These are phyloP conservation scores for Daldinia sp. DNA, from an alignment of 2,329 filamentous ascomycete species.

Conservation along the genomic window DNA sequence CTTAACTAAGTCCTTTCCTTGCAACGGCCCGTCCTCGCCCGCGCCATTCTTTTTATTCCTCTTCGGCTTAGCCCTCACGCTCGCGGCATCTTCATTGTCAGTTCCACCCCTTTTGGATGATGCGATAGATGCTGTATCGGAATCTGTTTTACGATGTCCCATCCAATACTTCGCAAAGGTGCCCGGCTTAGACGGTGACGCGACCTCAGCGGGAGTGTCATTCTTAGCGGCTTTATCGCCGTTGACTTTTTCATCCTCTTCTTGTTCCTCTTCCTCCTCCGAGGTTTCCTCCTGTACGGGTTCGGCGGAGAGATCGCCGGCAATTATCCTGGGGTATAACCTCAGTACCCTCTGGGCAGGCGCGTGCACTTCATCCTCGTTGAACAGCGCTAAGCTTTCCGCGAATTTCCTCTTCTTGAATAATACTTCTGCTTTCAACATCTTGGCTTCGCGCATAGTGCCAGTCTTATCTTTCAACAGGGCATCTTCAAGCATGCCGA, in stretches of 20 bases:
- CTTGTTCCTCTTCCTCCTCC: conserved; percentile 52
- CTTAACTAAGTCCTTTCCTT: conserved; percentile 83
- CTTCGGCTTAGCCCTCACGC: conserved; percentile 54
- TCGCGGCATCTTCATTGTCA: conserved; percentile 61
- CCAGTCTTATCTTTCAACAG: conserved; percentile 83
- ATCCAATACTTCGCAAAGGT: conserved; percentile 65
- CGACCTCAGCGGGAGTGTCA: conserved; percentile 38
- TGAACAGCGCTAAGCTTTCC: conserved; percentile 88
- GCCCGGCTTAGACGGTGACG: conserved; percentile 51
- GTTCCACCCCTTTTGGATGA: conserved; percentile 65
- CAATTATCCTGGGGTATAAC: conserved; percentile 83
- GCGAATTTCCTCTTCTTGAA: conserved; percentile 86
- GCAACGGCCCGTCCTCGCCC: conserved; percentile 62
- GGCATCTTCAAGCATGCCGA: conserved; percentile 91
- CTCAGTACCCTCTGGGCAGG: conserved; percentile 88
- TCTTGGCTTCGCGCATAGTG: conserved; percentile 84
- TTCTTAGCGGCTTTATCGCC: conserved; percentile 46
- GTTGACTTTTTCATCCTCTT: conserved; percentile 49
- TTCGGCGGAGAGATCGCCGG: conserved; percentile 77
- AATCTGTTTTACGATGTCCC: conserved; percentile 55
- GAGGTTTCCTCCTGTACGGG: conserved; percentile 54
- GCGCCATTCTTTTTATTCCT: conserved; percentile 48
- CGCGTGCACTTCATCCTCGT: conserved; percentile 82
- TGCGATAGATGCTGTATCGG: conserved; percentile 67
- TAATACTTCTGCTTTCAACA: conserved; percentile 85